Conservation (phyloP, 208 protist species). For the Crithidia mellificae region DNA sequence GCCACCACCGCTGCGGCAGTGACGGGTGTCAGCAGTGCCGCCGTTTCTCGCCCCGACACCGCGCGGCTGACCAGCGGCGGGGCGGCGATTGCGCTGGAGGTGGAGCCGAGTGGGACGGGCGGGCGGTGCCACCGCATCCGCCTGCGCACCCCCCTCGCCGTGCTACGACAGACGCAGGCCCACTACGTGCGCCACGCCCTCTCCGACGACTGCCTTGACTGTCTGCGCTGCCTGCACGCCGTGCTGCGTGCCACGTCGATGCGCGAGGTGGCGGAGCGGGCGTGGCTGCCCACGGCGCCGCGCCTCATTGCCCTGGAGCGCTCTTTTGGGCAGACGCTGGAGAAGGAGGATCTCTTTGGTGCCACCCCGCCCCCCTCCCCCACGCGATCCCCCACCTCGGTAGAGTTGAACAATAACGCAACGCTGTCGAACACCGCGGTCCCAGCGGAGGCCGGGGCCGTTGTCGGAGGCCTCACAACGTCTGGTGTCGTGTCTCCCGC, state of each 20-base stretch:
- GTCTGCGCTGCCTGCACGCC: conserved; percentile 54
- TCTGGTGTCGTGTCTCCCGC: background rate
- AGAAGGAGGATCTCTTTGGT: conserved; percentile 76
- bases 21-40: background rate
- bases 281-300: conserved; percentile 71
- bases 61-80: background rate
- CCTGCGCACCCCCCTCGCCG: conserved; percentile 49
- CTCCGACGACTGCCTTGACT: conserved; percentile 69
- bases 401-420: background rate
- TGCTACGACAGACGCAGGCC: conserved; percentile 50
- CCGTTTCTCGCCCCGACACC: no score
- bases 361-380: conserved; percentile 5
- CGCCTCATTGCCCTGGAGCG: conserved; percentile 83
- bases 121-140: conserved; percentile 86
- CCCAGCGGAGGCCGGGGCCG: background rate
- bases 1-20: background rate
- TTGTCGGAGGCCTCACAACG: background rate
- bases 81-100: conserved; percentile 25
- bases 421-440: background rate
- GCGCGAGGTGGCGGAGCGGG: conserved; percentile 50
- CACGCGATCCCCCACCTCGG: background rate
- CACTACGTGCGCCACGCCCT: conserved; percentile 74
- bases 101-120: conserved; percentile 77
- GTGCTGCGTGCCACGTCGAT: conserved; percentile 50
- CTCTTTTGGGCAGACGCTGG: conserved; percentile 80